These are phyloP conservation scores for Aspergillus udagawae DNA, from an alignment of 2,329 filamentous ascomycete genomes.

Conservation along the genomic window DNA sequence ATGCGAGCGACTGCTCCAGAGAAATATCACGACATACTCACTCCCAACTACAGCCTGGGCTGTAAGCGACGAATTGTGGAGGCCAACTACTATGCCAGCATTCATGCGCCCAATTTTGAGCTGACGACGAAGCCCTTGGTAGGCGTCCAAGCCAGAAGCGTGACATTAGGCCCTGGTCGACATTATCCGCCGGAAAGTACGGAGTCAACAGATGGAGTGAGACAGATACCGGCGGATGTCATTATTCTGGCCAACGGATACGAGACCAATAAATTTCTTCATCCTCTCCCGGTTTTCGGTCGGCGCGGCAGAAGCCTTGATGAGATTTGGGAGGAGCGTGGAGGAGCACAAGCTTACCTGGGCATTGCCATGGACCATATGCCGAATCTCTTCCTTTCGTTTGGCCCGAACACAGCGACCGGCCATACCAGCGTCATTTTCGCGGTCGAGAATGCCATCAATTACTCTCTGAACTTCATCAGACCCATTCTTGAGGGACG, in stretches of 20 bases:
- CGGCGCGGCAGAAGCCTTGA: constrained; percentile 15
- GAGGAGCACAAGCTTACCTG: constrained; percentile 30
- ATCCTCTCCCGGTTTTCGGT: constrained; percentile 30
- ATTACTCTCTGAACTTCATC: constrained; percentile 58
- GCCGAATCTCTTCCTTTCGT: constrained; percentile 62
- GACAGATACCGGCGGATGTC: constrained; percentile 16
- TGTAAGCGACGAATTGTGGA: constrained; percentile 9
- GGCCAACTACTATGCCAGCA: constrained; percentile 7
- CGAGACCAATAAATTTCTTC: constrained; percentile 32
- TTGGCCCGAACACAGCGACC: constrained; percentile 61
- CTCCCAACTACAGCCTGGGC: constrained; percentile 13
- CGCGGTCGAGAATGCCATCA: constrained; percentile 58
- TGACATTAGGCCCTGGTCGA: neutral
- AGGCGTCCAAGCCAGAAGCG: neutral
- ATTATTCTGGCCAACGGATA: constrained; percentile 36
- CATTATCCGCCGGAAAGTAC: neutral
- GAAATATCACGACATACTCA: constrained; percentile 15
- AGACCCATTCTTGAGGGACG: constrained; percentile 49
- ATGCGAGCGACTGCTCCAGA: constrained; percentile 15
- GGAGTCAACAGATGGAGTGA: neutral
- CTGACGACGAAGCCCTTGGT: constrained; percentile 9
- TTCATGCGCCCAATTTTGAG: constrained; percentile 9
- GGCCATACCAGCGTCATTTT: constrained; percentile 60
- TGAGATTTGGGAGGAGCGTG: constrained; percentile 24
- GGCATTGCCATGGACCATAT: constrained; percentile 53